These are phyloP conservation scores for Candida sonorensis DNA, from an alignment of 805 yeast species.

Conservation along the genomic window DNA sequence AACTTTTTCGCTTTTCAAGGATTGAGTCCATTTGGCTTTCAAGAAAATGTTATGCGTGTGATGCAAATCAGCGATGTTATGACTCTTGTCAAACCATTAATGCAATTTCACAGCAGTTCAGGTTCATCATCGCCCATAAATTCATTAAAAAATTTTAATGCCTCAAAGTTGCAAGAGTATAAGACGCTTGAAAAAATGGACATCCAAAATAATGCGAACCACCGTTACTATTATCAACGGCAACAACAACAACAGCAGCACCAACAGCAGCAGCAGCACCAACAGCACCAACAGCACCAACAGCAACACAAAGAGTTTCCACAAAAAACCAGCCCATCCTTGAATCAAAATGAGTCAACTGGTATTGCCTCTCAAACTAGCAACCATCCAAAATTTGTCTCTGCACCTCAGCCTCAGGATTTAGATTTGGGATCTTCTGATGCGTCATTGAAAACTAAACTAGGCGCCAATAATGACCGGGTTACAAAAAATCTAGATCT, in stretches of 20 bases:
- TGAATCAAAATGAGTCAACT: too few relatives aligned
- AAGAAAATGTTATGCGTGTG: slow-evolving; percentile 58
- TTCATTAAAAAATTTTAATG: too few relatives aligned
- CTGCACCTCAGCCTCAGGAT: too few relatives aligned
- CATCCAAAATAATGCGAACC: neutral
- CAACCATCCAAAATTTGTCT: too few relatives aligned
- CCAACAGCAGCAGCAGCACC: neutral
- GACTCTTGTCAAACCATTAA: slow-evolving; percentile 58
- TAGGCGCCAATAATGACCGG: too few relatives aligned
- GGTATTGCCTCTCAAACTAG: too few relatives aligned
- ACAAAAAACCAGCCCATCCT: too few relatives aligned
- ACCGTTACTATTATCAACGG: neutral
- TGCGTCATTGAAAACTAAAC: too few relatives aligned
- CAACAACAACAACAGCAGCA: slow-evolving; percentile 1
- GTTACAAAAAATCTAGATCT: too few relatives aligned
- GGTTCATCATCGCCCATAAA: neutral
- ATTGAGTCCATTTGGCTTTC: slow-evolving; percentile 54
- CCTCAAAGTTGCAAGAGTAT: too few relatives aligned
- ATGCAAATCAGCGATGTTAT: slow-evolving; percentile 75
- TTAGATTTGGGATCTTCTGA: too few relatives aligned
- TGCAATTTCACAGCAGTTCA: neutral
- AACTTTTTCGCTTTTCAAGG: slow-evolving; percentile 34
- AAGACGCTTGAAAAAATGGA: neutral
- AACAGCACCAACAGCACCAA: neutral
- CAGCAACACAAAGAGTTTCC: too few relatives aligned